Evolutionary conservation across 2,329 filamentous ascomycete species (phyloP).

Genomic region (Aureobasidium sp.): DNA sequence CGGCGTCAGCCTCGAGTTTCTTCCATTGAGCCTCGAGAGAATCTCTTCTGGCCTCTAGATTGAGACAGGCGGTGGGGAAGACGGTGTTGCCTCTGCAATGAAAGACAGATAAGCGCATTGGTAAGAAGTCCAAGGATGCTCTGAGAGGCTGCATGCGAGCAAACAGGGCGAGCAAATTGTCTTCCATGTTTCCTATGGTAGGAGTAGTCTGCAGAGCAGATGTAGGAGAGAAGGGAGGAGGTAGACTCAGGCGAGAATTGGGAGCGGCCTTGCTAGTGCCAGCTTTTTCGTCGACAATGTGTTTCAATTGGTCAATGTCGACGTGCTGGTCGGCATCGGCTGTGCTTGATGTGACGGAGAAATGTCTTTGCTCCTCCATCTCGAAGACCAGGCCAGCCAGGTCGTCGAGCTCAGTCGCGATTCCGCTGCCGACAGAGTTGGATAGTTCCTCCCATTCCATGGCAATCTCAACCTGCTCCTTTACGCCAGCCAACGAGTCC

Average conservation of each 20-base stretch:
- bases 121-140: slow-evolving; percentile 89
- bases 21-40: slow-evolving; percentile 79
- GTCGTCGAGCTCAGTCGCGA: slow-evolving; percentile 79
- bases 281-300: slow-evolving; percentile 83
- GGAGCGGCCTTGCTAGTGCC: slow-evolving; percentile 38
- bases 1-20: slow-evolving; percentile 82
- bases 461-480: slow-evolving; percentile 86
- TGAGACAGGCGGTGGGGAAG: slow-evolving; percentile 87
- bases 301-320: slow-evolving; percentile 85
- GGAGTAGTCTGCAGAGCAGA: slow-evolving; percentile 55
- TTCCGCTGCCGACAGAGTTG: slow-evolving; percentile 81
- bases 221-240: slow-evolving; percentile 50
- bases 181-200: slow-evolving; percentile 66
- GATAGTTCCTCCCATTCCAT: slow-evolving; percentile 99
- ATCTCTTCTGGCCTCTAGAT: slow-evolving; percentile 68
- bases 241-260: slow-evolving; percentile 59
- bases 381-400: slow-evolving; percentile 81
- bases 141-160: slow-evolving; percentile 91
- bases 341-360: slow-evolving; percentile 64
- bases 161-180: slow-evolving; percentile 80
- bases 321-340: slow-evolving; percentile 45
- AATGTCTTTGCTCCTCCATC: slow-evolving; percentile 93
- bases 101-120: slow-evolving; percentile 88
- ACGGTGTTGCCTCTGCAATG: slow-evolving; percentile 66
- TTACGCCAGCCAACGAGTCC: slow-evolving; percentile 67